These are phyloP conservation scores for Aspergillus olivimuriae DNA, from an alignment of 495 filamentous ascomycete genomes.

Conservation along the genomic window DNA sequence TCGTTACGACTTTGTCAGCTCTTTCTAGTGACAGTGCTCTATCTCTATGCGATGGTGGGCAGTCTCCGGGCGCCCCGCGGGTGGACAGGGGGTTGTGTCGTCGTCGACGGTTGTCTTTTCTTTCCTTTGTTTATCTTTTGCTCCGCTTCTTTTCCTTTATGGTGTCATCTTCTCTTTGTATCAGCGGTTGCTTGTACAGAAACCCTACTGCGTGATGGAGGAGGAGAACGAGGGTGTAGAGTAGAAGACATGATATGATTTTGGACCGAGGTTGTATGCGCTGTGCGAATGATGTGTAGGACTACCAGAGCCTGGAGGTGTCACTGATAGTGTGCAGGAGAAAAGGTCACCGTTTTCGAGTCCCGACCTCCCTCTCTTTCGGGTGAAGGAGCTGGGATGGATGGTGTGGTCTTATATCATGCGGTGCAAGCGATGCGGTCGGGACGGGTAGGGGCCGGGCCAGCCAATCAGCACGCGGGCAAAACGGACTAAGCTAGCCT, in stretches of 20 bases:
- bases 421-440: neutral
- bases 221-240: slow-evolving; percentile 16
- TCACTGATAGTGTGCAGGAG: too few species aligned
- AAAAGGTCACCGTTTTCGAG: too few species aligned
- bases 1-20: slow-evolving; percentile 31
- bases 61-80: slow-evolving; percentile 9
- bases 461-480: slow-evolving; percentile 30
- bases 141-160: too few species aligned
- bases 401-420: neutral
- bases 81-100: slow-evolving; percentile 11
- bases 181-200: slow-evolving; percentile 27
- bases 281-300: too few species aligned
- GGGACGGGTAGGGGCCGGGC: slow-evolving; percentile 10
- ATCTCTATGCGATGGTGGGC: slow-evolving; percentile 13
- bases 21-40: slow-evolving; percentile 15
- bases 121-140: too few species aligned
- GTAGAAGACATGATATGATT: slow-evolving; percentile 16
- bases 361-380: too few species aligned
- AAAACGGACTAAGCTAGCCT: slow-evolving; percentile 34
- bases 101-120: neutral
- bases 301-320: too few species aligned
- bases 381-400: neutral
- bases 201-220: slow-evolving; percentile 17
- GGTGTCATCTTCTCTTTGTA: slow-evolving; percentile 13
- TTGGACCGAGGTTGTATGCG: too few species aligned